Evolutionary conservation across 2,329 filamentous ascomycete genomes (phyloP).

Genomic region (Talaromyces piceae): DNA sequence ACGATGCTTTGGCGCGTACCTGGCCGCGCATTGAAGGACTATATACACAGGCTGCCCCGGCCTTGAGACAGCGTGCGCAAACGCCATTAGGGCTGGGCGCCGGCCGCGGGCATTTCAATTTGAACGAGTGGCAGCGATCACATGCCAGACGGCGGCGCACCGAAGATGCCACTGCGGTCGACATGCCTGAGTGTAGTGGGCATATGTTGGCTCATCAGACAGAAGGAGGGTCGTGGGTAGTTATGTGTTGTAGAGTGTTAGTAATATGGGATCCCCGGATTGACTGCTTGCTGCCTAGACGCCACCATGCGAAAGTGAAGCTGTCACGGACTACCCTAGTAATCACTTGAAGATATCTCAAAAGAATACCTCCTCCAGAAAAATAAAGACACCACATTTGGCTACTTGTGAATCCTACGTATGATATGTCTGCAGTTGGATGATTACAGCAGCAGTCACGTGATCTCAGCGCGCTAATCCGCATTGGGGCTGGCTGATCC

Average conservation of each 20-base stretch:
- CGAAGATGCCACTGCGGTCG: background rate
- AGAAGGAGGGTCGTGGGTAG: too few species aligned
- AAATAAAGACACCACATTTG: too few species aligned
- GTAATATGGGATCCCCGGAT: too few species aligned
- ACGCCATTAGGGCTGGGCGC: background rate
- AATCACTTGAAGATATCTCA: too few species aligned
- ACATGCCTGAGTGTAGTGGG: background rate
- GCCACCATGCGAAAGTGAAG: too few species aligned
- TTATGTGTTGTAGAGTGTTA: too few species aligned
- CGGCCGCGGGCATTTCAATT: constrained; percentile 7
- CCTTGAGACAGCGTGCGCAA: constrained; percentile 6
- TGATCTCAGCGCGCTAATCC: constrained; percentile 1
- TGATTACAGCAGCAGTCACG: constrained; percentile 1
- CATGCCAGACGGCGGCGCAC: constrained; percentile 9
- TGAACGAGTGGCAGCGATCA: constrained; percentile 9
- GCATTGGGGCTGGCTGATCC: constrained; percentile 3
- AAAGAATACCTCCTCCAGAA: too few species aligned
- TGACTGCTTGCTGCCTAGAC: too few species aligned
- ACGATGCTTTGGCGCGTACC: constrained; percentile 1
- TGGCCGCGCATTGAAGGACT: constrained; percentile 10
- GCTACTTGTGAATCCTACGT: too few species aligned
- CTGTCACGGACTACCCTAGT: too few species aligned
- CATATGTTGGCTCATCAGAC: background rate
- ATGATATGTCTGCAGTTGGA: too few species aligned
- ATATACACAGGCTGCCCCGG: constrained; percentile 4